Conservation (phyloP, 1,284 basidiomycete genomes). For the Naganishia sp. region DNA sequence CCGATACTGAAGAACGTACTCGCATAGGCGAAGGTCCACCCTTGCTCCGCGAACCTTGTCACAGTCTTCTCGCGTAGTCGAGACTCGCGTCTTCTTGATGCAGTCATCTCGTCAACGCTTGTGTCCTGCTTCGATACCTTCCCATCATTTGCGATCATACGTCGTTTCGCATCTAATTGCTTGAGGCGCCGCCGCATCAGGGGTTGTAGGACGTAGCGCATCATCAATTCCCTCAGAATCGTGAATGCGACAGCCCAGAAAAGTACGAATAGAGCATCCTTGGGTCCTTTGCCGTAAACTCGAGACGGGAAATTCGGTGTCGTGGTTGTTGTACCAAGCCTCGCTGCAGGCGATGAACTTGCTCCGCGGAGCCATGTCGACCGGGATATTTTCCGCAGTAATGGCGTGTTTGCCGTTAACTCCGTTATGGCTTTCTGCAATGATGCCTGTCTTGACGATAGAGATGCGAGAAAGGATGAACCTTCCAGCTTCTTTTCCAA, state of each 20-base stretch:
- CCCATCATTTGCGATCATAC: slow-evolving; percentile 42
- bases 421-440: neutral
- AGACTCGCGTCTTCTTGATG: slow-evolving; percentile 39
- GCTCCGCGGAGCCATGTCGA: slow-evolving; percentile 8
- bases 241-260: slow-evolving; percentile 76
- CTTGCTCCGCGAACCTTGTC: slow-evolving; percentile 89
- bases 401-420: neutral
- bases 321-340: neutral
- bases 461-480: neutral
- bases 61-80: slow-evolving; percentile 64
- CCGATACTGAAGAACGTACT: slow-evolving; percentile 72
- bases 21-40: slow-evolving; percentile 85
- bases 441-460: neutral
- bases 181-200: slow-evolving; percentile 70
- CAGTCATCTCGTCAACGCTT: neutral
- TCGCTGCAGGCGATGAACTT: neutral
- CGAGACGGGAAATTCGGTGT: neutral
- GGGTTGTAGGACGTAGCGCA: slow-evolving; percentile 72
- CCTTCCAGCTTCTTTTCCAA: slow-evolving; percentile 3
- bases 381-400: slow-evolving; percentile 5
- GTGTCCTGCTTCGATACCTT: slow-evolving; percentile 20
- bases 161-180: slow-evolving; percentile 34
- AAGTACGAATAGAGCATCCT: slow-evolving; percentile 71
- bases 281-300: slow-evolving; percentile 62
- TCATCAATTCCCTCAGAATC: slow-evolving; percentile 69